Percentiles rank a stretch among this genome's conserved stretches.
Evolutionary conservation across 805 yeast species (phyloP).

Genomic region (Metschnikowia noctiluminum): DNA sequence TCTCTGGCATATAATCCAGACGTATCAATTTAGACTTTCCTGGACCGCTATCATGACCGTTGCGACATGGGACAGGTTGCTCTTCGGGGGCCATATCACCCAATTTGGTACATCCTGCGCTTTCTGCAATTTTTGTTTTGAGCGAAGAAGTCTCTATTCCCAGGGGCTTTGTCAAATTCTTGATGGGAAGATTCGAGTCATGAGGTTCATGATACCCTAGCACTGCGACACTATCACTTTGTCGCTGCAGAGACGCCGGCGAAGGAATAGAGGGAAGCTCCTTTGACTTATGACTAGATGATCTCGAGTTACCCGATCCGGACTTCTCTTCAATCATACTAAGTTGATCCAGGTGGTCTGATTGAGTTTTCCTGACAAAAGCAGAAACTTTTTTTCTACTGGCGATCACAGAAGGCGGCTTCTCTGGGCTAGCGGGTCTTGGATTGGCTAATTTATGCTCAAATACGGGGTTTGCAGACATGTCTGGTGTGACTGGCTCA

Average conservation of each 20-base stretch:
- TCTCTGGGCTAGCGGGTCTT: conserved; percentile 6
- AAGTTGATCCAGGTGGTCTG: conserved; percentile 32
- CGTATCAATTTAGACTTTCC: too few species aligned
- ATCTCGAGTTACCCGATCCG: conserved; percentile 25
- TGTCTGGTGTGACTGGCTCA: conserved; percentile 27
- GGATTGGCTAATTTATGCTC: background rate
- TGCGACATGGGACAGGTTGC: background rate
- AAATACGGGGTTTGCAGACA: background rate
- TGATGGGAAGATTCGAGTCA: too few species aligned
- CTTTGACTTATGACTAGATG: conserved; percentile 25
- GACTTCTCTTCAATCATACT: conserved; percentile 43
- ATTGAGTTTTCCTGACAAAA: conserved; percentile 18
- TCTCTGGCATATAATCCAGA: too few species aligned
- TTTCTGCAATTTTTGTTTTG: too few species aligned
- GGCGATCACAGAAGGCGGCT: conserved; percentile 27
- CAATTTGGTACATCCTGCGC: too few species aligned
- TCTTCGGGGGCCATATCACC: background rate
- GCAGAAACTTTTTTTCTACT: conserved; percentile 28
- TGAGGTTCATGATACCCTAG: too few species aligned
- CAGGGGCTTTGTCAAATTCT: too few species aligned
- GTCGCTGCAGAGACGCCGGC: background rate
- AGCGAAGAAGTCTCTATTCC: too few species aligned
- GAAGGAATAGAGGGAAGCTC: conserved; percentile 7
- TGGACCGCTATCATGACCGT: too few species aligned
- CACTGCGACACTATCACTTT: too few species aligned